These are phyloP conservation scores for Sarocladium brachiariae DNA, from an alignment of 2,329 filamentous ascomycete species.

Conservation along the genomic window DNA sequence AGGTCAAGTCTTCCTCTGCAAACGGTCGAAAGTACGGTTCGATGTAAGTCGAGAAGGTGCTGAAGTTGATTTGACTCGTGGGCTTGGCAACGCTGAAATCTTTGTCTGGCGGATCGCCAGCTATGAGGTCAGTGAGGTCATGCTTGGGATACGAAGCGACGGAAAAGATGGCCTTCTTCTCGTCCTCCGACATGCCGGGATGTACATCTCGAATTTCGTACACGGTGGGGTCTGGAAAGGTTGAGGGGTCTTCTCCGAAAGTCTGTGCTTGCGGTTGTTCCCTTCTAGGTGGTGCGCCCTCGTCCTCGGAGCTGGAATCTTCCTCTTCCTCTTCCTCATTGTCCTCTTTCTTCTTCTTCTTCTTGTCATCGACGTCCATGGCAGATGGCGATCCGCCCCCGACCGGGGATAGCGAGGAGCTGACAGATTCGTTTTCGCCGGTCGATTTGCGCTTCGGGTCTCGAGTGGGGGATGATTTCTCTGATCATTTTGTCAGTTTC, in stretches of 20 bases:
- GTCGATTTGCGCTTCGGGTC: constrained; percentile 47
- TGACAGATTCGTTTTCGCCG: constrained; percentile 47
- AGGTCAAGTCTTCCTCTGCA: constrained; percentile 89
- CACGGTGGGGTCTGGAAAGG: constrained; percentile 84
- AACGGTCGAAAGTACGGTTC: constrained; percentile 88
- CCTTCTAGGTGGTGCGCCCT: constrained; percentile 53
- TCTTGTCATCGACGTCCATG: constrained; percentile 54
- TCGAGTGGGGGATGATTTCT: constrained; percentile 47
- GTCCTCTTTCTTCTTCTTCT: constrained; percentile 29
- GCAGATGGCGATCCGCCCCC: constrained; percentile 43
- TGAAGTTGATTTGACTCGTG: constrained; percentile 87
- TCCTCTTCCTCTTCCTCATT: constrained; percentile 43
- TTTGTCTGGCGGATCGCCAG: constrained; percentile 83
- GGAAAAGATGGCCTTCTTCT: constrained; percentile 80
- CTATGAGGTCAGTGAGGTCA: constrained; percentile 77
- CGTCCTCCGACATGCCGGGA: constrained; percentile 72
- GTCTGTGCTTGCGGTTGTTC: constrained; percentile 74
- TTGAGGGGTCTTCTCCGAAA: constrained; percentile 86
- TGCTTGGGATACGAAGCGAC: constrained; percentile 76
- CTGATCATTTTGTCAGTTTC: constrained; percentile 22
- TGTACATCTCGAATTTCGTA: constrained; percentile 81
- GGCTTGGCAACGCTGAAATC: constrained; percentile 95
- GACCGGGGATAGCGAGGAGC: constrained; percentile 54
- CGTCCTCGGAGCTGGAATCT: constrained; percentile 50
- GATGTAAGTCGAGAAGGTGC: constrained; percentile 85